Percentiles rank a stretch among this genome's conserved stretches.
These are phyloP conservation scores for Blastomyces parvus DNA, from an alignment of 2,329 filamentous ascomycete genomes.

Conservation along the genomic window DNA sequence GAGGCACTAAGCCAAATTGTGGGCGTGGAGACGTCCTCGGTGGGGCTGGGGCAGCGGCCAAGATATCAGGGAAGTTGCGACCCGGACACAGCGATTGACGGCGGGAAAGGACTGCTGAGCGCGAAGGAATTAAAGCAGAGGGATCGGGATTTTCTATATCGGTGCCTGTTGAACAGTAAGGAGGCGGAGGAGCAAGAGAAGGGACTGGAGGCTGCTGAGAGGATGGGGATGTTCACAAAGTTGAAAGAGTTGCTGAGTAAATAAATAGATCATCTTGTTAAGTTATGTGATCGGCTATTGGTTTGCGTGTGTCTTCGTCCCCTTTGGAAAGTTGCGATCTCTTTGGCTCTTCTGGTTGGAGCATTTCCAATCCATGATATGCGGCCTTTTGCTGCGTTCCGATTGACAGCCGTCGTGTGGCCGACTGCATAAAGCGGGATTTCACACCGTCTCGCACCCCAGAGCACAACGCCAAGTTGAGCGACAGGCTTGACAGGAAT, in stretches of 20 bases:
- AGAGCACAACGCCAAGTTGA: background rate
- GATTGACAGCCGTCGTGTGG: background rate
- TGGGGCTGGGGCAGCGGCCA: background rate
- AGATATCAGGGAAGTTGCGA: conserved; percentile 13
- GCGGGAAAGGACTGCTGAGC: conserved; percentile 14
- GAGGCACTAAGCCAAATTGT: conserved; percentile 11
- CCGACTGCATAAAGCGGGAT: background rate
- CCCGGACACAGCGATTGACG: conserved; percentile 13
- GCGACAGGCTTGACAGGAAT: background rate
- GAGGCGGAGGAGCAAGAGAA: conserved; percentile 13
- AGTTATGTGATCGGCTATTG: background rate
- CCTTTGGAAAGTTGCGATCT: background rate
- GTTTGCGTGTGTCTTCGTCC: background rate
- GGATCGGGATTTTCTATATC: conserved; percentile 13
- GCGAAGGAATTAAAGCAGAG: conserved; percentile 12
- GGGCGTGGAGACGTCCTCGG: background rate
- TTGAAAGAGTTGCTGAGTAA: background rate
- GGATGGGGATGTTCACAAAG: conserved; percentile 8
- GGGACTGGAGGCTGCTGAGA: conserved; percentile 6
- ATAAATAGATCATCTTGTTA: background rate
- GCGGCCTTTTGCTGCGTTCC: background rate
- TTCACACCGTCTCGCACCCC: no score
- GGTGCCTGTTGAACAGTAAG: conserved; percentile 10
- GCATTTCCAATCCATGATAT: background rate
- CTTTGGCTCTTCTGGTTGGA: background rate